phyloP scores from a whole-genome alignment of 192 early-diverging fungal genomes.

The Umbelopsis vinacea region DNA sequence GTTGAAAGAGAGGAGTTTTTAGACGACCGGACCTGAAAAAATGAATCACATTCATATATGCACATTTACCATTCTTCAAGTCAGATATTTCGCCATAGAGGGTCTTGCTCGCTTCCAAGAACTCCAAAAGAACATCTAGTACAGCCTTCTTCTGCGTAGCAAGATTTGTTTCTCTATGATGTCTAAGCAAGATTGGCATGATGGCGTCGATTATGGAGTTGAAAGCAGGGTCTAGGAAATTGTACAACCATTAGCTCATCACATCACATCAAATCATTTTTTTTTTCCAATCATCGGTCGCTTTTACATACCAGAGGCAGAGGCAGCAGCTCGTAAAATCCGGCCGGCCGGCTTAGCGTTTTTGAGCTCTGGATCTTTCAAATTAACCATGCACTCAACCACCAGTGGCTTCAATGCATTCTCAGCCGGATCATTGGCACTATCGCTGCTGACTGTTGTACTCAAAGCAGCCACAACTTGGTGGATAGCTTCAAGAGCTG shows the following conservation, averaged over 20 bases:
- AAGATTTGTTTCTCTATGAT: slow-evolving; percentile 59
- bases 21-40: too few species aligned
- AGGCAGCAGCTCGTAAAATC: slow-evolving; percentile 66
- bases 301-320: slow-evolving; percentile 55
- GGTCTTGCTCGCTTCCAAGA: slow-evolving; percentile 66
- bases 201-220: slow-evolving; percentile 61
- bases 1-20: too few species aligned
- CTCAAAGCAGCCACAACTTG: slow-evolving; percentile 70
- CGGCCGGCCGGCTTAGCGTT: slow-evolving; percentile 68
- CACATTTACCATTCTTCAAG: background rate
- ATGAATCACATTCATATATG: too few species aligned
- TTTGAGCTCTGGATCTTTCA: slow-evolving; percentile 69
- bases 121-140: slow-evolving; percentile 73
- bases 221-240: slow-evolving; percentile 60
- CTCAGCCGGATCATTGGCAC: slow-evolving; percentile 51
- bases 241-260: background rate
- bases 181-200: slow-evolving; percentile 65
- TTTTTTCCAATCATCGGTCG: background rate
- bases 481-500: slow-evolving; percentile 66
- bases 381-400: slow-evolving; percentile 60
- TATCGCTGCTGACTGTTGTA: slow-evolving; percentile 46
- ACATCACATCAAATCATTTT: slow-evolving; percentile 23
- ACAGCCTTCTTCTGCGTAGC: slow-evolving; percentile 63
- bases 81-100: slow-evolving; percentile 52
- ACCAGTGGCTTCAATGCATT: slow-evolving; percentile 55